These are phyloP conservation scores for Lagenaria siceraria DNA, from an alignment of 306 rosid genomes.

Conservation along the genomic window DNA sequence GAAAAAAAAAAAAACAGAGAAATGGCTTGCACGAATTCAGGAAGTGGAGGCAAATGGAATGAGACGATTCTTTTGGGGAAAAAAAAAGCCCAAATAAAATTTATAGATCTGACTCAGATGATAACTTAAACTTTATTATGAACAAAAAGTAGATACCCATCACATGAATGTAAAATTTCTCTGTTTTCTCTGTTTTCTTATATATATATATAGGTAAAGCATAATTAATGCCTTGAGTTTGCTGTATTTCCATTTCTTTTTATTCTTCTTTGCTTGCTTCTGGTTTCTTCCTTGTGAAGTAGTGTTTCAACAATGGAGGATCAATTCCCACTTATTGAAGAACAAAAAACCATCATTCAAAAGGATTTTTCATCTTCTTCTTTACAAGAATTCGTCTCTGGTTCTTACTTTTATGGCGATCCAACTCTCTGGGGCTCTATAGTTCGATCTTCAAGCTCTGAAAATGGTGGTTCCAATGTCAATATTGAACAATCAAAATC, in stretches of 20 bases:
- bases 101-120: conserved; percentile 25
- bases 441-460: conserved; percentile 15
- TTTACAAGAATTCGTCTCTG: conserved; percentile 36
- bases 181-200: neutral
- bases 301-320: conserved; percentile 27
- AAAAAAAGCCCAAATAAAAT: neutral
- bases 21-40: conserved; percentile 38
- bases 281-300: neutral
- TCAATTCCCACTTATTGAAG: conserved; percentile 44
- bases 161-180: neutral
- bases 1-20: conserved; percentile 13
- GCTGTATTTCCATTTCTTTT: conserved; percentile 5
- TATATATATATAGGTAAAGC: neutral
- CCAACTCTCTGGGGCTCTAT: conserved; percentile 28
- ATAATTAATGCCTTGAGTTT: conserved; percentile 8
- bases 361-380: conserved; percentile 32
- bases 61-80: conserved; percentile 19
- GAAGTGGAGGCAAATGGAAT: conserved; percentile 10
- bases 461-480: conserved; percentile 12
- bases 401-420: conserved; percentile 38
- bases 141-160: conserved; percentile 16
- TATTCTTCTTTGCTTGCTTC: conserved; percentile 10
- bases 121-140: conserved; percentile 23
- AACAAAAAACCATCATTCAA: conserved; percentile 27
- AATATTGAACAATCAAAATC: conserved; percentile 14